Conservation (phyloP, 1,139 yeast species). For the Debaryomycetaceae sp. region DNA sequence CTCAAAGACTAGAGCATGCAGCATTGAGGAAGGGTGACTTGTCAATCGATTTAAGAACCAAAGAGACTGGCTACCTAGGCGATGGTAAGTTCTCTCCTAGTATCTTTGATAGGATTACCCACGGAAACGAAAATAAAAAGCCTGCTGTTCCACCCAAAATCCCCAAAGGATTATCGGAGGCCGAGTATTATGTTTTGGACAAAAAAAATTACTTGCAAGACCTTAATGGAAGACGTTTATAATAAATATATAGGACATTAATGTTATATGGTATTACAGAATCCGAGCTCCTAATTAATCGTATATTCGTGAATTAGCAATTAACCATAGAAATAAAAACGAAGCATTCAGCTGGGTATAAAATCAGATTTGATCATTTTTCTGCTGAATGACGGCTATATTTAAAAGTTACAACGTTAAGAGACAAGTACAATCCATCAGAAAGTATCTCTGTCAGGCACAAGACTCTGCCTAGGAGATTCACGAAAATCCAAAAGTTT, state of each 20-base stretch:
- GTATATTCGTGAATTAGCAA: neutral
- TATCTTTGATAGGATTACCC: conserved; percentile 29
- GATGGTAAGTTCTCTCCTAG: conserved; percentile 43
- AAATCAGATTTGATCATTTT: neutral
- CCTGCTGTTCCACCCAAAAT: conserved; percentile 54
- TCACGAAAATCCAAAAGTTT: neutral
- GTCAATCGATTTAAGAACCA: conserved; percentile 21
- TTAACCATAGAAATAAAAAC: too few species aligned
- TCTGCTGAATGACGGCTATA: neutral
- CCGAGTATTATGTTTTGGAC: conserved; percentile 46
- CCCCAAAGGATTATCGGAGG: conserved; percentile 47
- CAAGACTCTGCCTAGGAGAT: too few species aligned
- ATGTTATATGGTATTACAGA: neutral
- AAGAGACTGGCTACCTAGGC: conserved; percentile 35
- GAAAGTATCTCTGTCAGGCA: neutral
- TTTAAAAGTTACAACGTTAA: neutral
- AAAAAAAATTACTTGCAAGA: conserved; percentile 41
- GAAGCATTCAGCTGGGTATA: neutral
- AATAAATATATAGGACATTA: neutral
- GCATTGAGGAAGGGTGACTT: conserved; percentile 17
- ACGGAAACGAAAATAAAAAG: conserved; percentile 28
- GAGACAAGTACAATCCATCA: conserved; percentile 1
- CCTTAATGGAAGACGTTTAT: conserved; percentile 37
- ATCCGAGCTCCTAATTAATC: neutral
- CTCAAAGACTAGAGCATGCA: conserved; percentile 21